Base-by-base conservation (phyloP, 2,329 filamentous ascomycete genomes). In the Talaromyces sp. region DNA sequence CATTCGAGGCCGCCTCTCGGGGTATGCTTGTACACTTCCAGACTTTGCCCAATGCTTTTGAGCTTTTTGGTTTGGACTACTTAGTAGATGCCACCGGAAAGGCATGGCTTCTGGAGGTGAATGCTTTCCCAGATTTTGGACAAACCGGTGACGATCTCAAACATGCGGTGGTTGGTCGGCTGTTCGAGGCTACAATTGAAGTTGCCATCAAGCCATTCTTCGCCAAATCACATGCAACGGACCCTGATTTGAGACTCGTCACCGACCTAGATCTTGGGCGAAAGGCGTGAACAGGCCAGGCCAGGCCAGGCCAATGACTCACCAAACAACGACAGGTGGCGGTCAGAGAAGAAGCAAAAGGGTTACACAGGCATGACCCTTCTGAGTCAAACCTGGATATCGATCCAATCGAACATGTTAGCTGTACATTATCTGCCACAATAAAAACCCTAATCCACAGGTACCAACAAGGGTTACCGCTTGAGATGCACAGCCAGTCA, bases 41-140 rank as follows among this genome's bases (percentile, higher is more conserved):
- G 78, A 88, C 93, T 16, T 76, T 97, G 58, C 88, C 89, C 0
- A 94, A 96, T 75, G 91, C 90, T 0, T 98, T 98, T 74, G 95
- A 99, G 81, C 82, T 96, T 8, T 99, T 91, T 75, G 95, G 95
- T 0, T 77, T 98, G 48, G 95, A 99, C 75, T 99, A 95, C 74
- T 77, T 99, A 72, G 88, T 97, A 10, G 91, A 93, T 72, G 83
- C 75, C 0, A 72, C 75, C 9, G 88, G 87, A 0, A 82, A 73
- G 3, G 85, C 87, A 3, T 97, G 88, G 87, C 76, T 99, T 72
- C 81, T 99, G 64, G 95, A 99, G 81, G 86, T 96, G 37, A 99
- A 99, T 81, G 92, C 94, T 0, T 99, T 96, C 78, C 95, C 95
- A 10, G 95, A 99, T 79, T 98, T 98, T 74, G 88, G 86, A 73